These are phyloP conservation scores for Paraphoma chrysanthemicola DNA, from an alignment of 2,329 filamentous ascomycete genomes.

Conservation along the genomic window DNA sequence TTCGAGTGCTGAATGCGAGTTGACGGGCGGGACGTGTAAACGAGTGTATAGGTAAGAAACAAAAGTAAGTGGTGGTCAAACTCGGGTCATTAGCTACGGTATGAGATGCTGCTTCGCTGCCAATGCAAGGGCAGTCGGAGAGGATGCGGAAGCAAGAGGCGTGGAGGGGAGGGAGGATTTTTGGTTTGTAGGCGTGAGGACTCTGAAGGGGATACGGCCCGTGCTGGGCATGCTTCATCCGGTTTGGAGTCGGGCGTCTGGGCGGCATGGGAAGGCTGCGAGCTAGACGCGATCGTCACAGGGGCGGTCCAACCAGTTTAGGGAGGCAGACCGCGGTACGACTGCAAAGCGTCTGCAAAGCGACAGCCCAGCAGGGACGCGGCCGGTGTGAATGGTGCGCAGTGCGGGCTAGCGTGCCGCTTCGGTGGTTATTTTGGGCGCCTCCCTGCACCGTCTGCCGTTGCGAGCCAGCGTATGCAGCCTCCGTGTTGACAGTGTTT, in stretches of 20 bases:
- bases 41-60: conserved; percentile 32
- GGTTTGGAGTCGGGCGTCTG: not conserved
- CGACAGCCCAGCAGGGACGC: conserved; percentile 10
- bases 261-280: not conserved
- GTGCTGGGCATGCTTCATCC: not conserved
- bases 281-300: conserved; percentile 28
- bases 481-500: conserved; percentile 21
- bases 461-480: conserved; percentile 25
- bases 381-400: conserved; percentile 8
- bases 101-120: conserved; percentile 9
- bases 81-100: conserved; percentile 20
- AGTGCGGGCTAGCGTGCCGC: not conserved
- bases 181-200: conserved; percentile 1
- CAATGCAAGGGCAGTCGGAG: conserved; percentile 29
- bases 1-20: not conserved
- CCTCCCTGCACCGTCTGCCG: conserved; percentile 25
- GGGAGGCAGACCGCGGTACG: conserved; percentile 16
- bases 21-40: conserved; percentile 20
- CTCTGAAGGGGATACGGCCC: not conserved
- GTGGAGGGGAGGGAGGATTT: conserved; percentile 10
- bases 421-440: conserved; percentile 29
- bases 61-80: conserved; percentile 19
- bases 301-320: conserved; percentile 20
- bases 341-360: conserved; percentile 7
- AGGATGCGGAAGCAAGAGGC: conserved; percentile 19